Percentiles rank a stretch among this genome's conserved stretches.
Evolutionary conservation across 1,284 basidiomycete genomes (phyloP).

Genomic region (Cutaneotrichosporon sp.): DNA sequence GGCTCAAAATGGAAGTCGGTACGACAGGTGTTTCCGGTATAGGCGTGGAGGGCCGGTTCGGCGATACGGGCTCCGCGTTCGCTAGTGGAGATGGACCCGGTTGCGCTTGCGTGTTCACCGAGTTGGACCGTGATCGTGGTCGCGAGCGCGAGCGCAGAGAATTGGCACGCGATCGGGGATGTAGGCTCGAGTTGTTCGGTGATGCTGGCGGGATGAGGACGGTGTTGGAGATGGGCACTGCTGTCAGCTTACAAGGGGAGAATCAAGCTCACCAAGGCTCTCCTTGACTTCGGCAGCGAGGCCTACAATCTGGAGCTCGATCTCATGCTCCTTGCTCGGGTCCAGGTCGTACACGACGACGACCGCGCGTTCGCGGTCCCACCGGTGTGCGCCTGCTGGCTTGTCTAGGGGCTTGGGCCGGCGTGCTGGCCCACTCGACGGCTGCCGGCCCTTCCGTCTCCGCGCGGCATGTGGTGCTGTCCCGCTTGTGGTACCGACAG

Average conservation of each 20-base stretch:
- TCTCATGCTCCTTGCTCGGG: slow-evolving; percentile 52
- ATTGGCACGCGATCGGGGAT: slow-evolving; percentile 49
- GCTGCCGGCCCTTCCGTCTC: slow-evolving; percentile 11
- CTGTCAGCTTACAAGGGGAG: slow-evolving; percentile 4
- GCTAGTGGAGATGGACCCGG: slow-evolving; percentile 25
- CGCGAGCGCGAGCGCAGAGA: slow-evolving; percentile 48
- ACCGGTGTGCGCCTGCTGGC: slow-evolving; percentile 11
- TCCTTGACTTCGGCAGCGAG: slow-evolving; percentile 37
- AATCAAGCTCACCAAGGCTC: slow-evolving; percentile 26
- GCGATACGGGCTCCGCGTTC: slow-evolving; percentile 17
- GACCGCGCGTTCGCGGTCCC: slow-evolving; percentile 47
- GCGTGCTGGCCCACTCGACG: not conserved
- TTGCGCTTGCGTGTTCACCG: slow-evolving; percentile 33
- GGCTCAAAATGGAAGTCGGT: slow-evolving; percentile 40
- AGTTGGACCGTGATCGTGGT: slow-evolving; percentile 50
- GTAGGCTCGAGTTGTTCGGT: slow-evolving; percentile 25
- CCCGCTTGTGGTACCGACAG: slow-evolving; percentile 19
- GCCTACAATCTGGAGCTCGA: slow-evolving; percentile 52
- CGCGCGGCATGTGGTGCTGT: slow-evolving; percentile 13
- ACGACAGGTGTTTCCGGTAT: slow-evolving; percentile 25
- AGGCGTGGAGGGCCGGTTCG: slow-evolving; percentile 16
- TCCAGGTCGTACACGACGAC: slow-evolving; percentile 51
- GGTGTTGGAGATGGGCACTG: slow-evolving; percentile 37
- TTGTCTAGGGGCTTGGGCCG: not conserved
- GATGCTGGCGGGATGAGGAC: slow-evolving; percentile 46